Evolutionary conservation across 345 rosid genomes (phyloP), one percentile per base, ranked within the genome.

Genomic region (Gossypium bickii): DNA sequence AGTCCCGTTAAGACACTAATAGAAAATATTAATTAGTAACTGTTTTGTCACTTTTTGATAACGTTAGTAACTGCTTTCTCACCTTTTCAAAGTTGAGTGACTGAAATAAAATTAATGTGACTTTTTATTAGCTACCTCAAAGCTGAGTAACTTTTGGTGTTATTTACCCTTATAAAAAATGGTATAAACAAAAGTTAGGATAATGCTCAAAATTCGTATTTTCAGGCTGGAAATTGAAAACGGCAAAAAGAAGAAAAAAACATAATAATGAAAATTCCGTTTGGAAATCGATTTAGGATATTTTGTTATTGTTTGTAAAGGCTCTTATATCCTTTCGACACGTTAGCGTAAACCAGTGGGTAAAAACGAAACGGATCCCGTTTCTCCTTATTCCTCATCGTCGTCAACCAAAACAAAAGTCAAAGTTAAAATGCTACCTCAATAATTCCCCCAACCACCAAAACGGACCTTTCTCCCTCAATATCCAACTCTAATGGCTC

Each of bases 61-160:
- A 27, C 34, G 0, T 3, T 27, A 27, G 34, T 3, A 0, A 27
- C 34, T 27, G 4, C 0, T 27, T 3, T 27, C 0, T 27, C 4
- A 27, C 4, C 3, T 27, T 27, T 27, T 27, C 0, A 3, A 27
- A 27, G 0, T 27, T 27, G 0, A 27, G 3, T 2, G 27, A 25
- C 27, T 25, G 3, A 25, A 25, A 25, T 25, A 0, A 25, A 25
- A 25, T 0, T 0, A 25, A 25, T 0, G 0, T 27, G 0, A 27
- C 29, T 27, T 3, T 27, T 27, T 27, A 0, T 27, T 0, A 27
- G 0, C 0, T 27, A 27, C 4, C 4, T 2, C 2, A 27, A 27
- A 27, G 0, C 3, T 27, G 4, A 27, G 4, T 27, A 0, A 27
- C 29, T 27, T 3, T 27, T 27, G 0, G 0, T 27, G 4, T 0